phyloP scores from a whole-genome alignment of 2,329 filamentous ascomycete species.

The Hypoxylon sp. region DNA sequence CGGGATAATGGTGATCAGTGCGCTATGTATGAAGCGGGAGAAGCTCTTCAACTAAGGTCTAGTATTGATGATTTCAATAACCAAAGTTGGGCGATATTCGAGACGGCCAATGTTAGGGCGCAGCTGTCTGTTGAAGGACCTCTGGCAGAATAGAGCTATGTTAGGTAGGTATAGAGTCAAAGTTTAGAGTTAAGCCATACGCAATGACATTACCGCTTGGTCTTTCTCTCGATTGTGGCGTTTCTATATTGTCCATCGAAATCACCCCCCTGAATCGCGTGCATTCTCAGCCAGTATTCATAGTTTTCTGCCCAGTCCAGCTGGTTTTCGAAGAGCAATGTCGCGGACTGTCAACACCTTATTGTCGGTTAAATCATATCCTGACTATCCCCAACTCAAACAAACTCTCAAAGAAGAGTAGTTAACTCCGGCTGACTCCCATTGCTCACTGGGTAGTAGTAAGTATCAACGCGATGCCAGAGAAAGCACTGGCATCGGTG shows the following conservation, averaged over 20 bases:
- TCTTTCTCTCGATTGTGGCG: neutral
- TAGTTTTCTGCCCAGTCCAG: neutral
- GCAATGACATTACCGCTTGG: neutral
- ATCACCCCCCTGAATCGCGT: neutral
- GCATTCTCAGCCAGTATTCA: neutral
- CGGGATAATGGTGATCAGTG: slow-evolving; percentile 5
- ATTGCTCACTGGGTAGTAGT: too few relatives aligned
- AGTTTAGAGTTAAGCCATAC: neutral
- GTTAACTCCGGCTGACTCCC: too few relatives aligned
- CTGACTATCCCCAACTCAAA: neutral
- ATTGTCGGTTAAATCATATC: neutral
- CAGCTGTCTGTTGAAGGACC: neutral
- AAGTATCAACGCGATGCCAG: too few relatives aligned
- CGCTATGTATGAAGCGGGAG: slow-evolving; percentile 22
- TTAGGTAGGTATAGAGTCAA: neutral
- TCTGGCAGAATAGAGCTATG: neutral
- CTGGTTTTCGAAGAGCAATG: too few relatives aligned
- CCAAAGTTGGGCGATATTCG: neutral
- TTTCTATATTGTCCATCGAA: neutral
- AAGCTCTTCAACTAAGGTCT: slow-evolving; percentile 12
- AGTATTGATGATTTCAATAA: neutral
- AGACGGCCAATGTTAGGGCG: neutral
- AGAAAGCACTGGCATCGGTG: neutral
- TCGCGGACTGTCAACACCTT: neutral
- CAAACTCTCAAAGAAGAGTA: neutral